Percentiles rank a stretch among this genome's conserved stretches.
phyloP scores from a whole-genome alignment of 352 stramenopile species.

The Globisporangium mamillatum region DNA sequence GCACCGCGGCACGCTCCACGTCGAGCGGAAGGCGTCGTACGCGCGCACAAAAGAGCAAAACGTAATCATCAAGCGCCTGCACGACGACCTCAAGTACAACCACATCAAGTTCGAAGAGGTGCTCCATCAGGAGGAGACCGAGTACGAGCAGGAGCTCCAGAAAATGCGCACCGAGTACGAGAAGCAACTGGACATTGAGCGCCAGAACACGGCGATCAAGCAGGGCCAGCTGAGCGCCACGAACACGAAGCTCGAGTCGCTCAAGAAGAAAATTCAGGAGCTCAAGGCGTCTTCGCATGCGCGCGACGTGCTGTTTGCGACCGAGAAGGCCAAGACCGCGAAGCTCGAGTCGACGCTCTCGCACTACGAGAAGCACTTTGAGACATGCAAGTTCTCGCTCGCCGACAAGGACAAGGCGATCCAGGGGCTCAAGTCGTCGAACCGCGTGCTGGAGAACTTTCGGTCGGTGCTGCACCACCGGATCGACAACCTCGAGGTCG shows the following conservation, averaged over 20 bases:
- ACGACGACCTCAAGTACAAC: slow-evolving; percentile 86
- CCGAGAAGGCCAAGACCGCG: slow-evolving; percentile 60
- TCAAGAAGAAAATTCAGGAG: slow-evolving; percentile 86
- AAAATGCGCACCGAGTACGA: slow-evolving; percentile 58
- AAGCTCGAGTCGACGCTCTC: slow-evolving; percentile 62
- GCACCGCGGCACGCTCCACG: slow-evolving; percentile 53
- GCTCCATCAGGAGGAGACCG: slow-evolving; percentile 70
- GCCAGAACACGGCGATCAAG: slow-evolving; percentile 78
- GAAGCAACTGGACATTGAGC: slow-evolving; percentile 59
- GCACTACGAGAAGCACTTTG: slow-evolving; percentile 77
- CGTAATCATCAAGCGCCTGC: slow-evolving; percentile 78
- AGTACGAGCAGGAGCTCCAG: slow-evolving; percentile 79
- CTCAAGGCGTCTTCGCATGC: slow-evolving; percentile 68
- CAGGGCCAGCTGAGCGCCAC: slow-evolving; percentile 75
- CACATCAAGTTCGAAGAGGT: slow-evolving; percentile 86
- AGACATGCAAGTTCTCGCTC: slow-evolving; percentile 59
- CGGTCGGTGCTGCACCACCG: slow-evolving; percentile 74
- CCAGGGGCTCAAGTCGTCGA: slow-evolving; percentile 58
- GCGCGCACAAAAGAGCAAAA: slow-evolving; percentile 75
- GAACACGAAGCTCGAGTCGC: slow-evolving; percentile 77
- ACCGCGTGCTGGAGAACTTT: slow-evolving; percentile 81
- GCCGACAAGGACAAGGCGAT: slow-evolving; percentile 76
- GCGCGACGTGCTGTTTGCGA: slow-evolving; percentile 67
- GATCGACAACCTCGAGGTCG: slow-evolving; percentile 69
- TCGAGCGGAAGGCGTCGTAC: slow-evolving; percentile 63